Conservation (phyloP, 2,329 filamentous ascomycete genomes). For the Alternaria infectoria region DNA sequence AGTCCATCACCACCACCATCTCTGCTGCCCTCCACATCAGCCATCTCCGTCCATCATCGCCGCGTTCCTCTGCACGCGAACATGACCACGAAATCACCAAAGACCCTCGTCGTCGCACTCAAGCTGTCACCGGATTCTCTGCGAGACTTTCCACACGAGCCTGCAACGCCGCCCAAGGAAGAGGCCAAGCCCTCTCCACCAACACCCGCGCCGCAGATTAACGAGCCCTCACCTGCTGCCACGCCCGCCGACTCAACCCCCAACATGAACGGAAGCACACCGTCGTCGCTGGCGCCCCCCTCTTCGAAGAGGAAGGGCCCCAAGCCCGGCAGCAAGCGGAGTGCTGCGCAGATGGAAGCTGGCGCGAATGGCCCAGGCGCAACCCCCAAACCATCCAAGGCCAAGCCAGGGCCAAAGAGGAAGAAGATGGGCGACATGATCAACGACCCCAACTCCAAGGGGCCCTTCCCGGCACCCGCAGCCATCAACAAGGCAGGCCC, state of each 20-base stretch:
- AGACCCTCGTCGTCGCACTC: conserved; percentile 43
- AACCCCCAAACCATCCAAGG: conserved; percentile 68
- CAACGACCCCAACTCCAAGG: conserved; percentile 50
- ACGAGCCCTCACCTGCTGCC: conserved; percentile 45
- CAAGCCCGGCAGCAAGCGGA: conserved; percentile 68
- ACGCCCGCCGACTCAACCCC: conserved; percentile 53
- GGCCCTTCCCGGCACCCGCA: conserved; percentile 50
- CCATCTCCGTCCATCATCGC: conserved; percentile 28
- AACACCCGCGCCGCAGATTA: conserved; percentile 43
- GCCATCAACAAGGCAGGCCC: conserved; percentile 84
- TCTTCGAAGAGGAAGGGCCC: conserved; percentile 75
- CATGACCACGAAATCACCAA: conserved; percentile 44
- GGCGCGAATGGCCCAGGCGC: conserved; percentile 11
- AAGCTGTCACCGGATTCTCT: conserved; percentile 41
- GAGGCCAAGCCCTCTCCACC: conserved; percentile 49
- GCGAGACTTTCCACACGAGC: conserved; percentile 36
- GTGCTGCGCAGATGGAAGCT: conserved; percentile 62
- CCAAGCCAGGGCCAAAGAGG: conserved; percentile 95
- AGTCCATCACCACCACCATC: conserved; percentile 8
- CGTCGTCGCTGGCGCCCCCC: conserved; percentile 53
- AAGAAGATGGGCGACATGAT: conserved; percentile 74
- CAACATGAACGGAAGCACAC: conserved; percentile 41
- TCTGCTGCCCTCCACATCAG: conserved; percentile 17
- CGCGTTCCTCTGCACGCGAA: conserved; percentile 30
- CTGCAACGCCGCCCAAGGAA: conserved; percentile 30